Evolutionary conservation across 2,329 filamentous ascomycete species (phyloP), one percentile per base, ranked within the genome.

Genomic region (Calonectria pseudoreteaudii): DNA sequence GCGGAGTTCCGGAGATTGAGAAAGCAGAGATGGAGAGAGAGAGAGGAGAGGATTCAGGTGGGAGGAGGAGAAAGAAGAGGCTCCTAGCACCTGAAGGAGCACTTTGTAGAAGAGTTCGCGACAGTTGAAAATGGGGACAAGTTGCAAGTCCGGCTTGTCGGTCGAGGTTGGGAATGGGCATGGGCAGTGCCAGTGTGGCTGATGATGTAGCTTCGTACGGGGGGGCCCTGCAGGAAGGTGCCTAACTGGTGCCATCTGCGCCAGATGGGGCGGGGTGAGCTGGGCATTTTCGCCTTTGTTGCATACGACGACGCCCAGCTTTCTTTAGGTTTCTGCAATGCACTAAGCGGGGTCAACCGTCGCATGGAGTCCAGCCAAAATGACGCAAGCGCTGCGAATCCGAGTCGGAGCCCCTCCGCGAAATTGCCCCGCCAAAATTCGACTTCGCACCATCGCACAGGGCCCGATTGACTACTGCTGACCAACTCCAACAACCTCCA

Each of bases 181-280:
- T 72, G 71, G 75, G 64, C 56, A 74, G 73, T 75, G 75, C 72
- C 65, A 73, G 64, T 79, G 79, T 80, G 79, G 79, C 78, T 80
- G 77, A 79, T 80, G 79, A 79, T 79, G 77, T 74, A 79, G 75
- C 77, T 80, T 69, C 71, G 58, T 71, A 69, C 64, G 72, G 70
- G 36, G 68, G 73, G 70, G 36, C 65, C 53, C 72, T 77, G 68
- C 71, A 75, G 31, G 71, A 68, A 69, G 58, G 64, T 74, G 73
- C 75, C 72, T 75, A 74, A 78, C 58, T 74, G 75, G 65, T 60
- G 60, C 67, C 30, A 64, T 44, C 34, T 65, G 62, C 50, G 26
- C 69, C 31, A 56, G 26, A 66, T 56, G 58, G 66, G 70, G 73
- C 73, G 68, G 71, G 69, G 76, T 76, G 77, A 69, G 66, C 56